These are phyloP conservation scores for Carex parvula DNA, from an alignment of 176 grass and related monocot genomes.

Conservation along the genomic window DNA sequence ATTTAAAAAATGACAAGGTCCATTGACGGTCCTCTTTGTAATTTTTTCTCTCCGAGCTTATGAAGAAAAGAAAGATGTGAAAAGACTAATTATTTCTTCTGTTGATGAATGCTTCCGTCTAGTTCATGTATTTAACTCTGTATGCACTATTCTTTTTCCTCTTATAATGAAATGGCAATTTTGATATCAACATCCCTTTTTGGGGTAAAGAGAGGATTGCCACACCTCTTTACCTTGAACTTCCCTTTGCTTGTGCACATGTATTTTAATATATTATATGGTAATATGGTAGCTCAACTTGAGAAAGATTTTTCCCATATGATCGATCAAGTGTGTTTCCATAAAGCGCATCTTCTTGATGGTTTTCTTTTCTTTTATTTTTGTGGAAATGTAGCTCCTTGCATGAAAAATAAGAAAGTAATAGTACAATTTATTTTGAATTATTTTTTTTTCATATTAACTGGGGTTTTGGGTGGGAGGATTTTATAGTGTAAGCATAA, in stretches of 20 bases:
- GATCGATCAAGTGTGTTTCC: not conserved
- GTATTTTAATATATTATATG: not conserved
- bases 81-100: conserved; percentile 16
- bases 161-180: not conserved
- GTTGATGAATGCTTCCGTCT: conserved; percentile 6
- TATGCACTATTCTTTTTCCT: not conserved
- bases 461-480: not conserved
- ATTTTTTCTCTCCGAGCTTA: conserved; percentile 7
- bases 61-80: not conserved
- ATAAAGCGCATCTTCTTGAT: not conserved
- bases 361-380: not conserved
- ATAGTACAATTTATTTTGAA: not conserved
- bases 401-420: not conserved
- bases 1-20: not conserved
- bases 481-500: not conserved
- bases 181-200: not conserved
- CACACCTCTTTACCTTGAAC: not conserved
- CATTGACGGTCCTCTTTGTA: not conserved
- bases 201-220: not conserved
- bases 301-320: not conserved
- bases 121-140: conserved; percentile 20
- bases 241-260: not conserved
- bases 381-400: not conserved
- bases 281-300: not conserved
- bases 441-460: not conserved